These are phyloP conservation scores for Pseudogymnoascus sp. DNA, from an alignment of 2,329 filamentous ascomycete genomes.

Conservation along the genomic window DNA sequence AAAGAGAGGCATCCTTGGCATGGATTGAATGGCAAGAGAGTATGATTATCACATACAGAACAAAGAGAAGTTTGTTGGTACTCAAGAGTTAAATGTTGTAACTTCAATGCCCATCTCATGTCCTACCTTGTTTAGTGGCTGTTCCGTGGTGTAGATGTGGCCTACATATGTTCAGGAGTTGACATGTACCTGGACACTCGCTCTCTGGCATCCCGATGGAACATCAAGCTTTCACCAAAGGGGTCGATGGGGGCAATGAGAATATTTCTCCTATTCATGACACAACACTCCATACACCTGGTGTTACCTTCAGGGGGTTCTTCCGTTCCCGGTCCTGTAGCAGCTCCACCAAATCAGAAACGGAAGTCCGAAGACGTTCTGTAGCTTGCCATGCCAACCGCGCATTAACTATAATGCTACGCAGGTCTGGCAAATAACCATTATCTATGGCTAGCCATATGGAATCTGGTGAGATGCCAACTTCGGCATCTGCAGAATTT, in stretches of 20 bases:
- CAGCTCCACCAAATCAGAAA: conserved; percentile 22
- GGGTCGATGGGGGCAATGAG: not conserved
- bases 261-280: conserved; percentile 5
- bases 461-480: conserved; percentile 18
- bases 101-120: not conserved
- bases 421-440: conserved; percentile 21
- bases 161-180: not conserved
- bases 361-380: conserved; percentile 18
- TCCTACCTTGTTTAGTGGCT: not conserved
- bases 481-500: conserved; percentile 21
- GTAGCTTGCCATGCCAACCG: conserved; percentile 27
- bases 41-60: not conserved
- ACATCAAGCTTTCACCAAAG: not conserved
- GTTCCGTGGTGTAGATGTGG: not conserved
- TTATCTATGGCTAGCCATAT: conserved; percentile 26
- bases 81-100: not conserved
- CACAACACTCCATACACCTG: conserved; percentile 20
- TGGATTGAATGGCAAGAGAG: not conserved
- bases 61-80: not conserved
- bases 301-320: conserved; percentile 20
- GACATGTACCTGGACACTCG: not conserved
- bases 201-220: not conserved
- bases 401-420: conserved; percentile 26
- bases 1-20: not conserved
- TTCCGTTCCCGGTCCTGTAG: conserved; percentile 25